Evolutionary conservation across 768 basidiomycete genomes (phyloP), one percentile per base, ranked within the genome.

Genomic region (Macrolepiota dolichaula): DNA sequence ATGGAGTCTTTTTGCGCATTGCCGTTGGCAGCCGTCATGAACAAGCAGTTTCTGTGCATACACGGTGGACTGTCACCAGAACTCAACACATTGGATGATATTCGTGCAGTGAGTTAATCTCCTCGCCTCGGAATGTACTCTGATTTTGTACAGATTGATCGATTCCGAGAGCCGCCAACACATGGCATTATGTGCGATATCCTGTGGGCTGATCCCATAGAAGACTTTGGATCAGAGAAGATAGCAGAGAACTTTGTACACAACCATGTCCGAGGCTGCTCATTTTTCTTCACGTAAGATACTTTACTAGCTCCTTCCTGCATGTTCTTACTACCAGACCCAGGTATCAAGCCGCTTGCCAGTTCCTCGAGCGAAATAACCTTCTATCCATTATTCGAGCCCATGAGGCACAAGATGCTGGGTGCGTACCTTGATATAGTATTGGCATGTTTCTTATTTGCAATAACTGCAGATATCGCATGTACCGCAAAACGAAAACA

Each of bases 181-280:
- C 88, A 92, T 58, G 97, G 97, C 3, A 77, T 98, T 62, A 98
- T 99, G 96, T 98, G 96, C 68, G 97, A 99, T 72, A 94, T 98
- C 61, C 80, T 99, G 13, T 99, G 97, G 97, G 89, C 97, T 0
- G 97, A 98, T 75, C 97, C 97, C 10, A 85, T 98, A 0, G 97
- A 99, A 72, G 95, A 98, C 70, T 98, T 98, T 71, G 97, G 96
- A 2, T 86, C 88, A 55, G 96, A 98, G 79, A 96, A 94, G 76
- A 94, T 83, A 35, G 83, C 80, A 15, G 97, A 98, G 36, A 89
- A 85, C 66, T 98, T 98, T 71, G 67, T 98, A 49, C 96, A 98
- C 67, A 98, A 98, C 69, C 94, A 96, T 68, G 96, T 98, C 57
- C 86, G 96, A 61, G 96, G 96, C 10, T 99, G 96, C 74, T 94